phyloP scores from a whole-genome alignment of 306 rosid genomes.

The Dalbergia oliveri region DNA sequence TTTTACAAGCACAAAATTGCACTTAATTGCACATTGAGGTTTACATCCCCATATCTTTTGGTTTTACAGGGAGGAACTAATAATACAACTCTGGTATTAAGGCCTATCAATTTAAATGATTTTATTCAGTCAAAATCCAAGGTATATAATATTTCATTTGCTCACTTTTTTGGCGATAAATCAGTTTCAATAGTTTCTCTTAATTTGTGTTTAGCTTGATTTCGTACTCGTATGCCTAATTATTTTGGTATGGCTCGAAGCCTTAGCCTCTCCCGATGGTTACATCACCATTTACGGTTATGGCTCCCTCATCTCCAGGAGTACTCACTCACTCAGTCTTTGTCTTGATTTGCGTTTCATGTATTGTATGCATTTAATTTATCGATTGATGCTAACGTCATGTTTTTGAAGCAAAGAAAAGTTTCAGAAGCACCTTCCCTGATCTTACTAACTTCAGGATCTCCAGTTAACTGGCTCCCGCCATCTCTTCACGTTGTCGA shows the following conservation, averaged over 20 bases:
- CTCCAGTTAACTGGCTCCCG: constrained; percentile 76
- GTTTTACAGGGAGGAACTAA: constrained; percentile 57
- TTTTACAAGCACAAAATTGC: no score
- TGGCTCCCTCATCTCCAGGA: constrained; percentile 94
- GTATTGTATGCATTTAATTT: not conserved
- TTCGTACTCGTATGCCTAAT: no score
- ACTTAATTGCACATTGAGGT: no score
- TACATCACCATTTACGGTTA: constrained; percentile 79
- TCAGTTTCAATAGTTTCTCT: no score
- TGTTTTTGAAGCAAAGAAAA: constrained; percentile 58
- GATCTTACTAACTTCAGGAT: constrained; percentile 73
- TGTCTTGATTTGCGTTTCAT: not conserved
- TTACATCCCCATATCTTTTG: no score
- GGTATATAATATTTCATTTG: constrained; percentile 52
- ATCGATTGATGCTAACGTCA: not conserved
- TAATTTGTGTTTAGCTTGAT: no score
- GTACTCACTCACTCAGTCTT: not conserved
- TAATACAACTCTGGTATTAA: constrained; percentile 45
- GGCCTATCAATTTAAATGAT: constrained; percentile 81
- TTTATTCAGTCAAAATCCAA: constrained; percentile 83
- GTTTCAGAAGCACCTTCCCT: constrained; percentile 87
- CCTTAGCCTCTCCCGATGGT: constrained; percentile 54
- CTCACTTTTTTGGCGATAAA: not conserved
- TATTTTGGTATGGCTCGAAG: constrained; percentile 32
- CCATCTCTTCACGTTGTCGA: constrained; percentile 71